Evolutionary conservation across 2,329 filamentous ascomycete species (phyloP).

Genomic region (Thelonectria olida): DNA sequence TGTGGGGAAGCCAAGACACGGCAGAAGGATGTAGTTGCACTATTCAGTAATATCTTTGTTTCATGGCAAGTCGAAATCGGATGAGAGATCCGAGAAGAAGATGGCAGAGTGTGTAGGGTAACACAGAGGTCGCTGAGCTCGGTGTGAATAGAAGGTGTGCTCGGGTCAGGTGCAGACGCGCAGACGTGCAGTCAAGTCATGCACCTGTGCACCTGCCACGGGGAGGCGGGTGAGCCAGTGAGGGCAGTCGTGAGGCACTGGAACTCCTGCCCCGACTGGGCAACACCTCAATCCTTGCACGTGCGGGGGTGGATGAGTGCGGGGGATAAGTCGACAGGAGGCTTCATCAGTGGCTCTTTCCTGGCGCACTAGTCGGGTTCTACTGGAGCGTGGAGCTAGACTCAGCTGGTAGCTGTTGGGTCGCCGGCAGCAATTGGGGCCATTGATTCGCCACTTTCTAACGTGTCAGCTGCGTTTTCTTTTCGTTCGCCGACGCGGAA

Average conservation of each 20-base stretch:
- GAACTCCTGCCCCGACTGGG: constrained; percentile 16
- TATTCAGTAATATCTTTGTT: background rate
- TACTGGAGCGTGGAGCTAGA: background rate
- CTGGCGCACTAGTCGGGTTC: background rate
- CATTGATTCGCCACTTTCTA: constrained; percentile 4
- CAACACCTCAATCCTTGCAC: constrained; percentile 17
- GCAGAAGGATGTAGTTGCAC: background rate
- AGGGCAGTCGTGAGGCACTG: constrained; percentile 20
- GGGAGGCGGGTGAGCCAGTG: background rate
- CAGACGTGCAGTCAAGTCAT: constrained; percentile 6
- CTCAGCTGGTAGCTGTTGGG: background rate
- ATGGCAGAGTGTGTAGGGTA: constrained; percentile 13
- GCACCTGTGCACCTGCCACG: constrained; percentile 10
- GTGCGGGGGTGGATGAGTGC: constrained; percentile 35
- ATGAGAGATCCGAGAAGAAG: background rate
- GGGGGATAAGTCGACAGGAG: constrained; percentile 20
- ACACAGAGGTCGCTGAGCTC: constrained; percentile 2
- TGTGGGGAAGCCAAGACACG: background rate
- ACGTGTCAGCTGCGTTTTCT: constrained; percentile 1
- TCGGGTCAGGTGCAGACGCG: constrained; percentile 18
- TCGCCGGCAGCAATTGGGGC: background rate
- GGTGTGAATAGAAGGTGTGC: constrained; percentile 12
- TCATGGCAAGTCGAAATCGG: background rate
- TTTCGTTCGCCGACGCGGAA: constrained; percentile 3
- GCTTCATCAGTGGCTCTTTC: constrained; percentile 7